Base-by-base conservation (phyloP, 306 rosid species). In the Prunus armeniaca region DNA sequence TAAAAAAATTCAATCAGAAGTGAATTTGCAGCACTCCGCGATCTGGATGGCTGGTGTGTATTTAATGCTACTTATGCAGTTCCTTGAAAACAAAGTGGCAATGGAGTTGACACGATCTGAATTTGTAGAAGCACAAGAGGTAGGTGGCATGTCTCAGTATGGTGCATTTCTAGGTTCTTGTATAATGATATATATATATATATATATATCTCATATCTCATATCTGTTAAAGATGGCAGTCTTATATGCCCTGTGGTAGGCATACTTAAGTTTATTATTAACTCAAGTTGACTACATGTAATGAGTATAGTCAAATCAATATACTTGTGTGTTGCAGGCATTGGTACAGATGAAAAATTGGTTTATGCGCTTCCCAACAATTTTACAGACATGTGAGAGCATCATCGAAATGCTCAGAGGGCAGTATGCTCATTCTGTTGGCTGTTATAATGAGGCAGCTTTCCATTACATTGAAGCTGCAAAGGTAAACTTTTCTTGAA, bases 11-110 rank as follows among this genome's bases (percentile, higher is more conserved):
- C 67, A 47, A 79, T 74, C 97, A 95, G 98, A 95, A 84, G 96
- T 88, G 79, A 91, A 91, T 86, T 87, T 95, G 89, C 95, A 89
- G 71, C 98, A 90, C 84, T 90, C 97, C 68, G 93, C 97, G 74
- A 95, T 92, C 84, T 92, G 95, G 97, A 95, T 90, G 96, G 96
- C 97, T 76, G 97, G 97, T 65, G 97, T 95, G 80, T 95, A 95
- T 88, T 84, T 95, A 61, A 95, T 87, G 96, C 83, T 95, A 71
- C 86, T 92, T 28, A 89, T 95, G 95, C 98, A 95, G 79, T 89
- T 95, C 86, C 95, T 92, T 76, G 98, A 95, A 87, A 95, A 95
- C 86, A 95, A 92, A 89, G 98, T 92, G 80, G 97, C 95, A 55
- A 79, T 95, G 77, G 98, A 92, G 76, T 87, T 95, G 82, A 95